phyloP scores from a whole-genome alignment of 2,329 filamentous ascomycete genomes.

The Chalaropsis thielavioides region DNA sequence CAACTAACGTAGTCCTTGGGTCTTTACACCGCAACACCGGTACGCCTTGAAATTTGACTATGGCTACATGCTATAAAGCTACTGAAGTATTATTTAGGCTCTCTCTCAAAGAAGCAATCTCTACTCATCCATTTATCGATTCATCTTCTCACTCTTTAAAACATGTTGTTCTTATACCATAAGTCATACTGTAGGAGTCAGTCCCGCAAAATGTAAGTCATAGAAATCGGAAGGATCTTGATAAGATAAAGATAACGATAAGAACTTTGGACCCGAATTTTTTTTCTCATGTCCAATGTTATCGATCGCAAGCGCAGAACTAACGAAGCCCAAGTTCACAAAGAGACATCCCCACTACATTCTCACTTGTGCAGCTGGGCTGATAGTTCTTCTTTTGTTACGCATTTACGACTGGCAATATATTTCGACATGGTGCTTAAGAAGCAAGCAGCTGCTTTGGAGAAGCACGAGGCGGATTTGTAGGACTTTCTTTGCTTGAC shows the following conservation, averaged over 20 bases:
- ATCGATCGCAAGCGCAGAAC: background rate
- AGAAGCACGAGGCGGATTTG: constrained; percentile 89
- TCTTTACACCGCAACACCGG: too few species aligned
- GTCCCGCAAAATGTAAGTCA: too few species aligned
- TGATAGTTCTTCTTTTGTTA: background rate
- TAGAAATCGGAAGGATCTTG: background rate
- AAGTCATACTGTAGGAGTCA: too few species aligned
- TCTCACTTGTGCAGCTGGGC: background rate
- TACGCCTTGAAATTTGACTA: too few species aligned
- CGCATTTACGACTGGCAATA: background rate
- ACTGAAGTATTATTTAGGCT: too few species aligned
- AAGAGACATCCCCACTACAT: background rate
- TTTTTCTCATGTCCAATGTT: constrained; percentile 6
- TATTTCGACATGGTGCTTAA: constrained; percentile 49
- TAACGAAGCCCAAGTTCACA: background rate
- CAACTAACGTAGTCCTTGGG: too few species aligned
- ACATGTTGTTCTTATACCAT: too few species aligned
- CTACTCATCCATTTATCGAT: too few species aligned
- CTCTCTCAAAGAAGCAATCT: too few species aligned
- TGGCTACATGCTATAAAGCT: too few species aligned
- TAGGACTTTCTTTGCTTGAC: constrained; percentile 27
- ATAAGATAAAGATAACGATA: constrained; percentile 17
- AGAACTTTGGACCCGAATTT: constrained; percentile 10
- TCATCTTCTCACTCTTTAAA: too few species aligned
- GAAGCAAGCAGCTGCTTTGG: constrained; percentile 77